Percentiles rank a stretch among this genome's conserved stretches.
phyloP scores from a whole-genome alignment of 345 rosid genomes.

The Alliaria petiolata region DNA sequence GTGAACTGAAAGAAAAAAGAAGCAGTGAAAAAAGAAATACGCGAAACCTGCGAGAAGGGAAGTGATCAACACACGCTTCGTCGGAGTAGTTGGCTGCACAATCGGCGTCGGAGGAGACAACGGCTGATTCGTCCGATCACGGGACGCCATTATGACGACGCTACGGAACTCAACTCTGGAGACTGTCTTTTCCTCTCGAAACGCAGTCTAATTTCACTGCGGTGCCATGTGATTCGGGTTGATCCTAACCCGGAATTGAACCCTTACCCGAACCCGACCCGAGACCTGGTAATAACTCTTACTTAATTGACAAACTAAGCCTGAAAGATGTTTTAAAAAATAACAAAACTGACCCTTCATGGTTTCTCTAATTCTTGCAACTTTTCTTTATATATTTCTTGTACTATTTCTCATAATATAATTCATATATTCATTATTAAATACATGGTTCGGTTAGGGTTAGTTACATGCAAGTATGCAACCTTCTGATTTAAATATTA shows the following conservation, averaged over 20 bases:
- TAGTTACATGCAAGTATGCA: too few relatives aligned
- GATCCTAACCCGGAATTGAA: constrained; percentile 4
- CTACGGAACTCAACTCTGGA: neutral
- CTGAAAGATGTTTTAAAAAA: neutral
- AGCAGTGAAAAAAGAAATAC: neutral
- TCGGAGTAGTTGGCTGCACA: constrained; percentile 40
- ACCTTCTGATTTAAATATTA: too few relatives aligned
- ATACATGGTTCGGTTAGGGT: too few relatives aligned
- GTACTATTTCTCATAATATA: too few relatives aligned
- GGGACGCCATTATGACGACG: constrained; percentile 33
- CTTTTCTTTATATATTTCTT: too few relatives aligned
- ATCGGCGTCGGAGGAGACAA: constrained; percentile 30
- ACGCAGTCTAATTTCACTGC: neutral
- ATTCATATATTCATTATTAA: too few relatives aligned
- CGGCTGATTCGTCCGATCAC: constrained; percentile 15
- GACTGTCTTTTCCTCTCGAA: neutral
- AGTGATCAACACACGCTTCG: constrained; percentile 52
- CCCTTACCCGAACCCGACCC: constrained; percentile 4
- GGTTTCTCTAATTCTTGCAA: too few relatives aligned
- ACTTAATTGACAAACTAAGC: neutral
- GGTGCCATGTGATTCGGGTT: neutral
- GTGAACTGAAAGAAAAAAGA: neutral
- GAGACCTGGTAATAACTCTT: neutral
- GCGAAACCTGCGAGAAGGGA: constrained; percentile 61
- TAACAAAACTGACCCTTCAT: neutral